A percentile compares a stretch with the other conserved stretches of the same genome.
phyloP scores from a whole-genome alignment of 345 rosid species.

The Stellera chamaejasme region DNA sequence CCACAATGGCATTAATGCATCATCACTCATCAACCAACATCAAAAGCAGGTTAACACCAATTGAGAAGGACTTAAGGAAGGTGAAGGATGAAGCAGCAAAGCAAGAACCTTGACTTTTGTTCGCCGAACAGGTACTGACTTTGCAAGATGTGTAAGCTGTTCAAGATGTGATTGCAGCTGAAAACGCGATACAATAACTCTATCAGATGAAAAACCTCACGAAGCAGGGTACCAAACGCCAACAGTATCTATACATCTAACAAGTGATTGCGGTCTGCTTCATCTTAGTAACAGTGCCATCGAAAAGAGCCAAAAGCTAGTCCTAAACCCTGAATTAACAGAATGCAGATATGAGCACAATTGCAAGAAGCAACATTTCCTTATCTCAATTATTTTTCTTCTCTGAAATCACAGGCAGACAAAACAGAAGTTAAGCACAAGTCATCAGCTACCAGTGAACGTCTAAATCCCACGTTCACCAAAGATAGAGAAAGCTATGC shows the following conservation, averaged over 20 bases:
- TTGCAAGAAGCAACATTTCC: too few relatives aligned
- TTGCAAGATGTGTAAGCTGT: constrained; percentile 43
- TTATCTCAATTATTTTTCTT: too few relatives aligned
- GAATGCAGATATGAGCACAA: too few relatives aligned
- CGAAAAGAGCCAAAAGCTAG: too few relatives aligned
- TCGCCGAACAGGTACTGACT: constrained; percentile 45
- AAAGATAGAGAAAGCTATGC: too few relatives aligned
- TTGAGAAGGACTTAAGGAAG: background rate
- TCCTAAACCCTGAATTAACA: too few relatives aligned
- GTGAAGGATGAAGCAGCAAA: background rate
- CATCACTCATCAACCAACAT: constrained; percentile 9
- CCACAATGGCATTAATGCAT: constrained; percentile 9
- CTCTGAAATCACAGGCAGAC: too few relatives aligned
- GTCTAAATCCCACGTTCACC: too few relatives aligned
- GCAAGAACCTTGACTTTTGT: constrained; percentile 64
- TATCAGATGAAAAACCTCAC: background rate
- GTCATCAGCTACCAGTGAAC: too few relatives aligned
- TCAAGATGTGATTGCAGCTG: constrained; percentile 57
- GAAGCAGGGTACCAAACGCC: background rate
- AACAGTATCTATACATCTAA: background rate
- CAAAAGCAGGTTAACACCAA: background rate
- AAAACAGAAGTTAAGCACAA: too few relatives aligned
- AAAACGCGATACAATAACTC: constrained; percentile 1
- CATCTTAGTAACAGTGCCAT: too few relatives aligned
- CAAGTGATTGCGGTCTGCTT: too few relatives aligned